A percentile compares a stretch with the other conserved stretches of the same genome.
phyloP scores from a whole-genome alignment of 1,139 yeast species.

The Debaryomycetaceae sp. region DNA sequence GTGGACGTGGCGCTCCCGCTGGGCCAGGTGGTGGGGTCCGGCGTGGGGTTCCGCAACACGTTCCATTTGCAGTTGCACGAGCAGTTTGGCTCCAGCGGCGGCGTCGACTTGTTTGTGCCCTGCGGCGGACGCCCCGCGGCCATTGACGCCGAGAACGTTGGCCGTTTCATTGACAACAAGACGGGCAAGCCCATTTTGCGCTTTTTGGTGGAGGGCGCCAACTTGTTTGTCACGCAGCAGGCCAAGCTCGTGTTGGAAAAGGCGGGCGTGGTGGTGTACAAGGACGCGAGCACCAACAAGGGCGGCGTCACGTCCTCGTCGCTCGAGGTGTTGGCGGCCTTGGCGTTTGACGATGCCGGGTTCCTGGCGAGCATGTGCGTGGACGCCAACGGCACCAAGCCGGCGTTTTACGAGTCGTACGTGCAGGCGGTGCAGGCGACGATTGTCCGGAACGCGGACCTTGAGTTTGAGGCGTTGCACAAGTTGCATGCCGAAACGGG shows the following conservation, averaged over 20 bases:
- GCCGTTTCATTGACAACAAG: constrained; percentile 56
- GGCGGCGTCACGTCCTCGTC: constrained; percentile 99
- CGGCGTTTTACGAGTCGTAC: constrained; percentile 69
- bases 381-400: constrained; percentile 41
- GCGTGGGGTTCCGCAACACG: constrained; percentile 84
- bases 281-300: constrained; percentile 95
- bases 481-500: constrained; percentile 58
- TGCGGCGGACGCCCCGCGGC: constrained; percentile 99
- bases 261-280: constrained; percentile 80
- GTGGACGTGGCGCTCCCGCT: constrained; percentile 67
- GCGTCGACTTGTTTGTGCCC: constrained; percentile 80
- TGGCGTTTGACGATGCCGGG: constrained; percentile 79
- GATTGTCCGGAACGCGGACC: constrained; percentile 66
- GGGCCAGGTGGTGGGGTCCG: constrained; percentile 68
- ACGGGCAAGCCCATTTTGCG: constrained; percentile 75
- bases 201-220: constrained; percentile 95
- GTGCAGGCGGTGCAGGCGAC: constrained; percentile 75
- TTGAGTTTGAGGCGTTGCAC: constrained; percentile 87
- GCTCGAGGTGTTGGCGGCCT: constrained; percentile 87
- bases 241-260: constrained; percentile 80
- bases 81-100: constrained; percentile 47
- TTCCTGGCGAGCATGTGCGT: constrained; percentile 73
- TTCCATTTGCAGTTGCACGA: constrained; percentile 73
- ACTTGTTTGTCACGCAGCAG: constrained; percentile 85
- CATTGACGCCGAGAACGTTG: constrained; percentile 78